Evolutionary conservation across 140 eudicot species (phyloP).

Genomic region (Stevia rebaudiana): DNA sequence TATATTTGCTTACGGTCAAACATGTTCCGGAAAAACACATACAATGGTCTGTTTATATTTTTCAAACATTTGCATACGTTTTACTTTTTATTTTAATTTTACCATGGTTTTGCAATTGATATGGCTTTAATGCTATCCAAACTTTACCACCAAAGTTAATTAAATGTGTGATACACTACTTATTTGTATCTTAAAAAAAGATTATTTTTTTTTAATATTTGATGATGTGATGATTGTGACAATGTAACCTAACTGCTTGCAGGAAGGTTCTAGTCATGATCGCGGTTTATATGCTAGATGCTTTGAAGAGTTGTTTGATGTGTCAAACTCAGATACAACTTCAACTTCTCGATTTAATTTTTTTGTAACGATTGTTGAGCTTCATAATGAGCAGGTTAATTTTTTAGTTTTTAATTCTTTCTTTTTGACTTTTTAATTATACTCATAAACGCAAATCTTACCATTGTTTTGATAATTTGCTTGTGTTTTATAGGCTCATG

Average conservation of each 20-base stretch:
- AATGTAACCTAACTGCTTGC: conserved; percentile 27
- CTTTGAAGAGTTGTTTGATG: conserved; percentile 97
- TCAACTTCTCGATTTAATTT: conserved; percentile 76
- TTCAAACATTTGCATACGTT: conserved; percentile 5
- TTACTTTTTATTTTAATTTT: neutral
- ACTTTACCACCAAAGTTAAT: conserved; percentile 1
- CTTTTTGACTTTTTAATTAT: neutral
- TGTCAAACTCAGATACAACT: conserved; percentile 85
- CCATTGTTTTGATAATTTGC: conserved; percentile 15
- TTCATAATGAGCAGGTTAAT: conserved; percentile 90
- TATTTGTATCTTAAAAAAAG: neutral
- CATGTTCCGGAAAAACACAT: conserved; percentile 81
- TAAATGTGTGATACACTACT: conserved; percentile 7
- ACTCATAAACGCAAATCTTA: conserved; percentile 7
- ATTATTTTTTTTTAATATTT: neutral
- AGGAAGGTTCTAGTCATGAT: conserved; percentile 99
- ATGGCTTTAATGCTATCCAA: conserved; percentile 1
- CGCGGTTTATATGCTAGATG: conserved; percentile 95
- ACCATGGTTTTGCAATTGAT: conserved; percentile 11
- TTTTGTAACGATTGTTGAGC: conserved; percentile 70
- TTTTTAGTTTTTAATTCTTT: neutral
- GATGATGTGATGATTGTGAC: too few species aligned
- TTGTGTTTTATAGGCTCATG: conserved; percentile 52
- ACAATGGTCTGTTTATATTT: conserved; percentile 68
- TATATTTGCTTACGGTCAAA: conserved; percentile 87